These are phyloP conservation scores for Talaromyces sp. DNA, from an alignment of 2,329 filamentous ascomycete species.

Conservation along the genomic window DNA sequence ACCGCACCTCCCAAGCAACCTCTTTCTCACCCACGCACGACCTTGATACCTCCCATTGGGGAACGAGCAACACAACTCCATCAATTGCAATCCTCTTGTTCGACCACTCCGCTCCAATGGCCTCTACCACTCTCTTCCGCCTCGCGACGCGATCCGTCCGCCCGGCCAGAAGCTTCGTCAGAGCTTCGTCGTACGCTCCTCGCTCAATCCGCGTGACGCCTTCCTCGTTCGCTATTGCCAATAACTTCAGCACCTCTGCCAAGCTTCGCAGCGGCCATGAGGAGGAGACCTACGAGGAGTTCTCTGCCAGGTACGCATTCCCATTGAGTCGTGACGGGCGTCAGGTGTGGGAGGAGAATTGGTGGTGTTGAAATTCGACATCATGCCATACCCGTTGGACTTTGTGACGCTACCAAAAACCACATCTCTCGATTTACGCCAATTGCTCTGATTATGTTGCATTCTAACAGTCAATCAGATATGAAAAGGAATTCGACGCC, in stretches of 20 bases:
- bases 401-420: neutral
- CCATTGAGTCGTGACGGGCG: slow-evolving; percentile 26
- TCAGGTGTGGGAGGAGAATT: neutral
- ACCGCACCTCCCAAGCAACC: slow-evolving; percentile 17
- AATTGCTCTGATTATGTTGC: neutral
- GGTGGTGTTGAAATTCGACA: slow-evolving; percentile 17
- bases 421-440: neutral
- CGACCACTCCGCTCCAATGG: slow-evolving; percentile 52
- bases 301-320: slow-evolving; percentile 80
- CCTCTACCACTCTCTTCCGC: slow-evolving; percentile 68
- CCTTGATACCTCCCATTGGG: slow-evolving; percentile 19
- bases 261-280: slow-evolving; percentile 64
- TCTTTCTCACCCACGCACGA: slow-evolving; percentile 14
- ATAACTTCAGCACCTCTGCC: slow-evolving; percentile 59
- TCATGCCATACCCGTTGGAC: slow-evolving; percentile 1
- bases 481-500: slow-evolving; percentile 97
- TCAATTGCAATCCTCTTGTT: slow-evolving; percentile 6
- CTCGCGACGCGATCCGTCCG: slow-evolving; percentile 66
- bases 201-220: slow-evolving; percentile 50
- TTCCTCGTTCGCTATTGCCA: slow-evolving; percentile 59
- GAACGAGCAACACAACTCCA: slow-evolving; percentile 17
- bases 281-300: slow-evolving; percentile 99
- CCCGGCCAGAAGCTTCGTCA: slow-evolving; percentile 57
- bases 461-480: slow-evolving; percentile 56
- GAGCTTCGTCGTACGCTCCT: slow-evolving; percentile 61